Evolutionary conservation across 2,329 filamentous ascomycete genomes (phyloP).

Genomic region (Bipolaris bicolor): DNA sequence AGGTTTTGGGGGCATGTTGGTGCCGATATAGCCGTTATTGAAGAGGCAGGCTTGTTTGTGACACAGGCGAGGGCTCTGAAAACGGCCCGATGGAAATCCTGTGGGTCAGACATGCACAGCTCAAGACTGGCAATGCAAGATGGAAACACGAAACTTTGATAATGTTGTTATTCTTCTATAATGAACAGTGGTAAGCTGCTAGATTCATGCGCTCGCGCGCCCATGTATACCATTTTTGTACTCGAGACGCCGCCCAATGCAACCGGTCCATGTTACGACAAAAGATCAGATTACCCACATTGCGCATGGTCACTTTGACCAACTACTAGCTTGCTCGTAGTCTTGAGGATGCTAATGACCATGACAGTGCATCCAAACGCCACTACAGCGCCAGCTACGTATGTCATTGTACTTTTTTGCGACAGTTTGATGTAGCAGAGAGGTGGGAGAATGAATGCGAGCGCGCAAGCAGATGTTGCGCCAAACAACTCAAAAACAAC

Average conservation of each 20-base stretch:
- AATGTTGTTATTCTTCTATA: neutral
- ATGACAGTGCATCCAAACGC: conserved; percentile 81
- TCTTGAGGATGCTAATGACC: conserved; percentile 61
- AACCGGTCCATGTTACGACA: conserved; percentile 25
- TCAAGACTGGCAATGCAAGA: neutral
- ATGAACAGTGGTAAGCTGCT: neutral
- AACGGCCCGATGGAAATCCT: neutral
- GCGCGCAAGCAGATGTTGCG: conserved; percentile 88
- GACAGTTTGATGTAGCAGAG: conserved; percentile 95
- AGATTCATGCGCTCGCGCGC: neutral
- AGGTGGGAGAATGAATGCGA: conserved; percentile 94
- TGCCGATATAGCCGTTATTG: conserved; percentile 4
- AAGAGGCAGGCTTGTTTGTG: neutral
- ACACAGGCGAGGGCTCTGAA: neutral
- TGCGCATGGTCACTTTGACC: conserved; percentile 30
- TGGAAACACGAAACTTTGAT: neutral
- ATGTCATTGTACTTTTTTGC: conserved; percentile 75
- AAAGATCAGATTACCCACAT: conserved; percentile 30
- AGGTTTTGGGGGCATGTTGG: neutral
- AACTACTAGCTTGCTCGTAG: conserved; percentile 36
- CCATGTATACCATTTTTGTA: conserved; percentile 9
- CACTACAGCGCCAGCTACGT: conserved; percentile 73
- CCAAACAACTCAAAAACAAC: conserved; percentile 95
- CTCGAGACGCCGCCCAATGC: conserved; percentile 27
- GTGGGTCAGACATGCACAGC: neutral